phyloP scores from a whole-genome alignment of 169 alveolate genomes.

The Eimeria necatrix region DNA sequence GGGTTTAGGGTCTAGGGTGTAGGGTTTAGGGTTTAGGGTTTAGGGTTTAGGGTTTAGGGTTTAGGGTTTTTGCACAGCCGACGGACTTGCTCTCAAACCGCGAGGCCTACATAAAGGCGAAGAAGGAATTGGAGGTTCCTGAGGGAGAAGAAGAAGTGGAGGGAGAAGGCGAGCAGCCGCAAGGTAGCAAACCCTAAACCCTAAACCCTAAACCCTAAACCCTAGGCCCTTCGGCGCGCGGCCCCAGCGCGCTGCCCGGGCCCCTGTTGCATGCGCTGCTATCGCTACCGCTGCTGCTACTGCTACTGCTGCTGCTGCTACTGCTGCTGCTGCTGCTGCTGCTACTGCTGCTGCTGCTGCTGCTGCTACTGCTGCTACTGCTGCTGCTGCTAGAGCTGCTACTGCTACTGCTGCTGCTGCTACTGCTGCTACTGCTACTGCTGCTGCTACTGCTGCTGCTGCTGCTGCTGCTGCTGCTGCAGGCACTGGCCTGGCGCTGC shows the following conservation, averaged over 20 bases:
- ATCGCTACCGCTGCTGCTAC: no score
- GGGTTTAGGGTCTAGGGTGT: not conserved
- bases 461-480: not conserved
- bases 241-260: no score
- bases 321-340: slow-evolving; percentile 46
- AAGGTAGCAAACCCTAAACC: not conserved
- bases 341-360: slow-evolving; percentile 69
- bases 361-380: not conserved
- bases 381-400: not conserved
- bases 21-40: not conserved
- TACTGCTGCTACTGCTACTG: no score
- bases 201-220: not conserved
- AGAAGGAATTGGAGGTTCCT: not conserved
- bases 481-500: slow-evolving; percentile 53
- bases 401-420: no score
- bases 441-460: not conserved
- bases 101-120: slow-evolving; percentile 1
- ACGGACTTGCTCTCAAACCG: slow-evolving; percentile 12
- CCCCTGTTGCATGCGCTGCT: no score
- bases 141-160: slow-evolving; percentile 51
- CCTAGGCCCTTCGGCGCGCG: not conserved
- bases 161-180: slow-evolving; percentile 53
- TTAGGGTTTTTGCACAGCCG: not conserved
- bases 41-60: not conserved
- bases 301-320: not conserved